These are phyloP conservation scores for Podaxis sp. DNA, from an alignment of 768 basidiomycete species.

Conservation along the genomic window DNA sequence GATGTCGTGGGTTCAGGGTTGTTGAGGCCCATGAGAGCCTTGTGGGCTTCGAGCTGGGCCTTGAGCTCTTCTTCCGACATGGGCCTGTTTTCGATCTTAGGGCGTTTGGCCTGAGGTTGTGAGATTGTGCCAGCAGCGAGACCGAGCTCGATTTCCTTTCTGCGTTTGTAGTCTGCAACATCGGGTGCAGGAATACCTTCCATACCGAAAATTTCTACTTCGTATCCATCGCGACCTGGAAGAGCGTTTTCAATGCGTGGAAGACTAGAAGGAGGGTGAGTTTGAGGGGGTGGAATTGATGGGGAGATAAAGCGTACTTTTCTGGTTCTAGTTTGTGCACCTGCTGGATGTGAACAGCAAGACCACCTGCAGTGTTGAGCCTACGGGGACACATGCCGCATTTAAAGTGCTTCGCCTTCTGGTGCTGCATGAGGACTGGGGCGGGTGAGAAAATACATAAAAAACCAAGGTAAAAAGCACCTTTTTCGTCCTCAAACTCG, in stretches of 20 bases:
- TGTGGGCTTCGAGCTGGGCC: constrained; percentile 86
- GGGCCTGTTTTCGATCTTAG: constrained; percentile 75
- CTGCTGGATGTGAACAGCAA: constrained; percentile 97
- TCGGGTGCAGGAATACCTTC: constrained; percentile 95
- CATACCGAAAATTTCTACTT: constrained; percentile 99
- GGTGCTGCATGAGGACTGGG: constrained; percentile 95
- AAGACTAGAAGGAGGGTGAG: constrained; percentile 39
- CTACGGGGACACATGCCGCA: constrained; percentile 94
- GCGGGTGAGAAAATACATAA: background rate
- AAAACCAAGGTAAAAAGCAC: constrained; percentile 39
- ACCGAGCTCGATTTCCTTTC: constrained; percentile 93
- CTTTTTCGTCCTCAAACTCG: constrained; percentile 99
- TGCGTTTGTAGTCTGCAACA: constrained; percentile 92
- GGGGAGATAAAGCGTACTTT: constrained; percentile 47
- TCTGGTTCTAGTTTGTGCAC: constrained; percentile 99
- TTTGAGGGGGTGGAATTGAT: background rate
- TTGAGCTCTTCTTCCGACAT: constrained; percentile 83
- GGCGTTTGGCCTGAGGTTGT: constrained; percentile 77
- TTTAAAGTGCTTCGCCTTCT: constrained; percentile 99
- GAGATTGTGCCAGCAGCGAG: constrained; percentile 79
- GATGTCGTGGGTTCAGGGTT: constrained; percentile 20
- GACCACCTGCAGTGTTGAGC: constrained; percentile 95
- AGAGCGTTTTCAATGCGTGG: constrained; percentile 96
- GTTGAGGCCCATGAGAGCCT: constrained; percentile 77
- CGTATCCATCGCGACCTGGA: constrained; percentile 95